Base-by-base conservation (phyloP, 2,329 filamentous ascomycete genomes). In the Ambrosiella beaveri region DNA sequence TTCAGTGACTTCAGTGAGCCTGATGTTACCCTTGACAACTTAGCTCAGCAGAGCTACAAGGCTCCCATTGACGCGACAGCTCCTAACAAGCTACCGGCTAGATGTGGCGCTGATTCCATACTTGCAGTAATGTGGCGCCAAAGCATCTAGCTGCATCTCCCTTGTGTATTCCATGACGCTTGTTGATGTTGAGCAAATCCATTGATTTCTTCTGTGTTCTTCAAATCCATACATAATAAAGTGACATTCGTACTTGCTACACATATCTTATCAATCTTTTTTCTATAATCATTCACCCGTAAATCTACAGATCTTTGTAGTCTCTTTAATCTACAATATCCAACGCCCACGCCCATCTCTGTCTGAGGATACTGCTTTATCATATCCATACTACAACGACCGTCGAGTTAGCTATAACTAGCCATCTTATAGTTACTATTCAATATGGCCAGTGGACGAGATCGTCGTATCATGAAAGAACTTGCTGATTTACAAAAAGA, bases 401-500 rank as follows among this genome's bases (percentile, higher is more conserved):
- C 27, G 5, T 27, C 27, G 27, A 27, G 27, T 13, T 55, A 55
- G 53, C 53, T 44, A 19, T 44, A n/a, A 19, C 19, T 11, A 41
- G 44, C 17, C 27, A 27, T 37, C 38, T 19, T 13, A 39, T 17
- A 12, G n/a, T 38, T 35, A 36, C 12, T 56, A 6, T 56, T 8
- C 38, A 27, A 19, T 19, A 79, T 75, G 74, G 68, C 74, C 55
- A 75, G 72, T 50, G 78, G 74, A 51, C 71, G 78, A 62, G 72
- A 77, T 59, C 75, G 81, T 55, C 77, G 82, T 55, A 78, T 93
- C 57, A 73, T 79, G 63, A 91, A 90, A 71, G 87, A 93, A 75
- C 75, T 93, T 58, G 72, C 73, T 61, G 87, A 91, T 66, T 87
- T 93, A 63, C 71, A 81, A 54, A 75, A 75, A 61, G 93, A 98